Conservation (phyloP, 441 rosid species). For the Brassica hybrid region DNA sequence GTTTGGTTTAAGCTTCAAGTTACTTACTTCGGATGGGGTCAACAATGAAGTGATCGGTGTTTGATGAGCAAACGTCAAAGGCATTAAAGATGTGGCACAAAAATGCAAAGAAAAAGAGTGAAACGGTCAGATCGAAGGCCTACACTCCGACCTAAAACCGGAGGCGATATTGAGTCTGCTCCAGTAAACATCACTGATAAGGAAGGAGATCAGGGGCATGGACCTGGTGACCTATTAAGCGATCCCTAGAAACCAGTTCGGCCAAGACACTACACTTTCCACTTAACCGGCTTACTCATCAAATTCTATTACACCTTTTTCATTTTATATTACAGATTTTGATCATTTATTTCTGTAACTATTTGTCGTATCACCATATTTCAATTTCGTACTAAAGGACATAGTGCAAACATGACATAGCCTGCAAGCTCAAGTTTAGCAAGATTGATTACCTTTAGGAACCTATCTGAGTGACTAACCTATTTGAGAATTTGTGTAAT, state of each 20-base stretch:
- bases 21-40: constrained; percentile 79
- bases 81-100: constrained; percentile 80
- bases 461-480: neutral
- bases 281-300: neutral
- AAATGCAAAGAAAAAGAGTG: too few relatives aligned
- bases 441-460: too few relatives aligned
- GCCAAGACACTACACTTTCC: neutral
- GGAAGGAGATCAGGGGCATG: constrained; percentile 40
- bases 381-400: too few relatives aligned
- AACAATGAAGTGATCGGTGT: constrained; percentile 91
- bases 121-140: too few relatives aligned
- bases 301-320: neutral
- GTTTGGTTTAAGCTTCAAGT: neutral
- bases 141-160: too few relatives aligned
- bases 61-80: constrained; percentile 90
- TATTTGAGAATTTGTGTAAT: neutral
- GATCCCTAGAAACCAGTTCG: constrained; percentile 34
- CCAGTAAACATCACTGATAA: constrained; percentile 55
- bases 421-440: too few relatives aligned
- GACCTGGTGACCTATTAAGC: constrained; percentile 46
- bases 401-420: too few relatives aligned
- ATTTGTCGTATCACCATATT: too few relatives aligned
- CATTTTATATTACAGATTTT: too few relatives aligned
- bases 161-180: constrained; percentile 44
- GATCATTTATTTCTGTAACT: too few relatives aligned